These are phyloP conservation scores for Naganishia vishniacii DNA, from an alignment of 768 basidiomycete genomes.

Conservation along the genomic window DNA sequence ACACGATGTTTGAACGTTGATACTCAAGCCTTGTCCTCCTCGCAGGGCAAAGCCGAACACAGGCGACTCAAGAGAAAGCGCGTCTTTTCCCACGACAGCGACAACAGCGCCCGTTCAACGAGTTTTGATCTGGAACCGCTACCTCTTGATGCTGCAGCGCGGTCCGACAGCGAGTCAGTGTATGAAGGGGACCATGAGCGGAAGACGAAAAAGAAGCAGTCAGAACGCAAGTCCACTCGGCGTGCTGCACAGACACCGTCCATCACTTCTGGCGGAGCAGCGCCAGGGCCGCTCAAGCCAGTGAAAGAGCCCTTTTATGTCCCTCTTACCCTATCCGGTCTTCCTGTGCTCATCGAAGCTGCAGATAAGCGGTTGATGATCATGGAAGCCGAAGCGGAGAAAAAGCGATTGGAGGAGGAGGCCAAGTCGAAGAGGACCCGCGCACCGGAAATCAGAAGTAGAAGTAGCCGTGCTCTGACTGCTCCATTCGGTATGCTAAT, in stretches of 20 bases:
- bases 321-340: constrained; percentile 18
- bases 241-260: not conserved
- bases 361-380: constrained; percentile 19
- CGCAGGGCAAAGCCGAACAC: not conserved
- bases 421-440: not conserved
- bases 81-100: not conserved
- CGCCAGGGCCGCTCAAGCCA: not conserved
- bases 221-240: not conserved
- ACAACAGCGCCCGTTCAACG: not conserved
- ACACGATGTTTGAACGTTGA: too few relatives aligned
- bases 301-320: not conserved
- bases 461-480: not conserved
- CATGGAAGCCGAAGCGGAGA: constrained; percentile 8
- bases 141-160: constrained; percentile 14
- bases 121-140: constrained; percentile 3
- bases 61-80: constrained; percentile 8
- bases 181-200: not conserved
- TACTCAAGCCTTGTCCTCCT: too few relatives aligned
- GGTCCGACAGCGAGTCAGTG: constrained; percentile 10
- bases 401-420: constrained; percentile 3
- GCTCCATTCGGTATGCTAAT: constrained; percentile 18
- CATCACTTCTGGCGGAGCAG: not conserved
- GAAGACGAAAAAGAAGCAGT: not conserved
- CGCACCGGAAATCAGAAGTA: not conserved
- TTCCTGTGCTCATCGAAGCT: constrained; percentile 28